Evolutionary conservation across 306 rosid genomes (phyloP), one percentile per base, ranked within the genome.

Genomic region (Bauhinia variegata): DNA sequence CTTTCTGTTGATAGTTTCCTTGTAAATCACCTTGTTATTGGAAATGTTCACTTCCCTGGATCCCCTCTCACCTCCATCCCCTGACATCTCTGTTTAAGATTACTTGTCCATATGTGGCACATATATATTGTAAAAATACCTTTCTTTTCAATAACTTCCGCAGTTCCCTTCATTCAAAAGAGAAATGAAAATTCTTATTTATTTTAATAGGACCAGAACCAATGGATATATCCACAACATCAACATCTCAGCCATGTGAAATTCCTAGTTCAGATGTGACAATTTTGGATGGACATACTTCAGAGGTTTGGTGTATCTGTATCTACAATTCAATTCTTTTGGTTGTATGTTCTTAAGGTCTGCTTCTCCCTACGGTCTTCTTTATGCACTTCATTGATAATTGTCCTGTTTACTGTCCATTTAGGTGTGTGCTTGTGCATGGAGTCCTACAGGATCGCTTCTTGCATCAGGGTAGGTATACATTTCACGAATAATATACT

Each of bases 351-450:
- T 5, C 47, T 17, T 31, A 41, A 55, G 54, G 7, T 59, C 61
- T 28, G 13, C 55, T 70, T 42, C 16, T 33, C 43, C 64, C 53
- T 33, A 38, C 61, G 42, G 51, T 60, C 65, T 79, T 18, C 53
- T 47, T 34, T 68, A 39, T 51, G 23, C 17, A 39, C 38, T 44
- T 37, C 46, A 33, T 23, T 74, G 51, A 32, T 81, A 38, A 65
- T 73, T 42, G 44, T n/a, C 67, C 5, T 77, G 30, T 50, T 67
- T 82, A 54, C 66, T 50, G 62, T 76, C 63, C 59, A 13, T 81
- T 71, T 79, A 93, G 99, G 99, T 93, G 38, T 93, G 95, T 78
- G 89, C 97, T 77, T 89, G 99, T 79, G 96, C 99, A 49, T 93
- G 97, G 97, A 88, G 92, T 78, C 99, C 99, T 67, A 64, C 90